Conservation (phyloP, 805 yeast species). For the Monosporozyma aerobia region DNA sequence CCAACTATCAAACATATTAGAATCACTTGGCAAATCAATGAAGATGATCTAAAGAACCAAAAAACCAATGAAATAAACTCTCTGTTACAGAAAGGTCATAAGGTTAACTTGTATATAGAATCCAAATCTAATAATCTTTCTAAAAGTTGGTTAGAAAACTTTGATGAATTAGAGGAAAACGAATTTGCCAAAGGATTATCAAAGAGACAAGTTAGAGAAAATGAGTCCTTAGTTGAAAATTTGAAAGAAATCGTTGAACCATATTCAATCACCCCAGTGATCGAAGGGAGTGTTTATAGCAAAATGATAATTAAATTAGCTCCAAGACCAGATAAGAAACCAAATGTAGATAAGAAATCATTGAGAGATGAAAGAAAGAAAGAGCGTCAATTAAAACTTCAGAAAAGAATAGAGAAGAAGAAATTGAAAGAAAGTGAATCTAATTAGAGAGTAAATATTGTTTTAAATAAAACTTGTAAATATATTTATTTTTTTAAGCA, state of each 20-base stretch:
- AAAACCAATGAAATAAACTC: conserved; percentile 41
- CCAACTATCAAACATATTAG: conserved; percentile 38
- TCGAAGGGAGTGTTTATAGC: conserved; percentile 25
- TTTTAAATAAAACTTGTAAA: neutral
- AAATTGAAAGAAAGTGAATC: neutral
- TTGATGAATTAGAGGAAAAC: conserved; percentile 12
- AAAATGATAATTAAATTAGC: conserved; percentile 24
- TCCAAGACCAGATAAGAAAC: conserved; percentile 15
- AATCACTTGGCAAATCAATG: conserved; percentile 49
- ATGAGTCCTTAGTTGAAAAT: conserved; percentile 28
- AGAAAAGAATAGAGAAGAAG: conserved; percentile 19
- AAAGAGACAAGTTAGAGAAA: conserved; percentile 28
- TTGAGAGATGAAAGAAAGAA: conserved; percentile 28
- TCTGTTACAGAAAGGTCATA: conserved; percentile 37
- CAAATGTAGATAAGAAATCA: conserved; percentile 23
- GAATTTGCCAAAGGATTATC: neutral
- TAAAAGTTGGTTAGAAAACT: conserved; percentile 22
- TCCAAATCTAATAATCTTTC: conserved; percentile 24
- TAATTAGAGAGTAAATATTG: neutral
- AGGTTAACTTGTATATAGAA: conserved; percentile 35
- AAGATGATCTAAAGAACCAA: conserved; percentile 43
- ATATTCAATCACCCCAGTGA: conserved; percentile 15
- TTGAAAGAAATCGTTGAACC: conserved; percentile 24
- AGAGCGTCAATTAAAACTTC: conserved; percentile 31
- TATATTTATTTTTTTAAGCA: neutral